Percentiles rank a stretch among this genome's conserved stretches.
Conservation (phyloP, 345 rosid genomes). For the Noccaea caerulescens region DNA sequence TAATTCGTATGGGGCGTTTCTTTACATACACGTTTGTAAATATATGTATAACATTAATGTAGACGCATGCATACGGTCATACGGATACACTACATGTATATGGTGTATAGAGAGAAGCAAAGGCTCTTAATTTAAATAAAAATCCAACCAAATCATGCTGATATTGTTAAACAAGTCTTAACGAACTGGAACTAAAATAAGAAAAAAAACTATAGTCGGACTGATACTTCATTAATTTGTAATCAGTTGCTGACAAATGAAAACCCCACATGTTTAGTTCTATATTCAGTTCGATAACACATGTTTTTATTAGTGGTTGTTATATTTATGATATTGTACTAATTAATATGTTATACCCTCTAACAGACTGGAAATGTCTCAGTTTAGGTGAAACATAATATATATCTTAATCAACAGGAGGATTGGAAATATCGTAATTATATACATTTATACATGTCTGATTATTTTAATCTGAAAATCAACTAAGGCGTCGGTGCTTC, state of each 20-base stretch:
- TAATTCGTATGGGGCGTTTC: conserved; percentile 31
- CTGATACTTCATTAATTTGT: too few species aligned
- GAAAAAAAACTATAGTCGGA: neutral
- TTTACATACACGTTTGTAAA: neutral
- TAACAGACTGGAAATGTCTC: conserved; percentile 1
- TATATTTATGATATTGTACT: neutral
- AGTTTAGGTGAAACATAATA: neutral
- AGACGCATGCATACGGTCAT: neutral
- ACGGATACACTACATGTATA: too few species aligned
- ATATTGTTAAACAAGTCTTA: neutral
- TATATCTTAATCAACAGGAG: neutral
- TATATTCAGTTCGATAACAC: too few species aligned
- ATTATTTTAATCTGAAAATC: neutral
- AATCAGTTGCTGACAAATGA: too few species aligned
- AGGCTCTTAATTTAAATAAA: neutral
- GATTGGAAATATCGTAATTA: neutral
- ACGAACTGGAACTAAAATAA: neutral
- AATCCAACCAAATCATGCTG: neutral
- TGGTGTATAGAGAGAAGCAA: neutral
- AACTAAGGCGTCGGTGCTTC: neutral
- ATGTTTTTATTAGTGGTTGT: too few species aligned
- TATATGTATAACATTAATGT: neutral
- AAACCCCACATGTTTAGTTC: too few species aligned
- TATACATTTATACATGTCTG: neutral
- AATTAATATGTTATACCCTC: neutral